A percentile compares a stretch with the other conserved stretches of the same genome.
phyloP scores from a whole-genome alignment of 2,329 filamentous ascomycete species.

The Sporothrix pallida region DNA sequence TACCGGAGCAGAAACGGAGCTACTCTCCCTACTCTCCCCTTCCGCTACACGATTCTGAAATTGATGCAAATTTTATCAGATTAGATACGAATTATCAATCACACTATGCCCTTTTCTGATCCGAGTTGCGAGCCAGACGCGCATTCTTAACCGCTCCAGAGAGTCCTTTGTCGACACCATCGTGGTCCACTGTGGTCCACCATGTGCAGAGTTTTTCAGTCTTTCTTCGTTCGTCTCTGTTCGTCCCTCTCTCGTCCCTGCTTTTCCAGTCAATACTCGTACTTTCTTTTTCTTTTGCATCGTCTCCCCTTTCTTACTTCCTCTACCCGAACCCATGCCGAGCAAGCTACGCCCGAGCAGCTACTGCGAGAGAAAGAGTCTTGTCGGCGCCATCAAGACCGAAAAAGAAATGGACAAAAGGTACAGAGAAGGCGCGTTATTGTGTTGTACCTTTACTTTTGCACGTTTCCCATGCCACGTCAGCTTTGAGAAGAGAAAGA shows the following conservation, averaged over 20 bases:
- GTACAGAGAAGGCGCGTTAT: neutral
- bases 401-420: neutral
- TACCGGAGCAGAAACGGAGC: conserved; percentile 11
- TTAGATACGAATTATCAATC: conserved; percentile 13
- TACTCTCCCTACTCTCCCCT: neutral
- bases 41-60: neutral
- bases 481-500: neutral
- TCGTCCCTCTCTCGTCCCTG: too few relatives aligned
- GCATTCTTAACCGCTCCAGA: neutral
- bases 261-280: neutral
- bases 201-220: conserved; percentile 4
- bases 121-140: neutral
- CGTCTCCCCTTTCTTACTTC: neutral
- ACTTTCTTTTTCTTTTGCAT: neutral
- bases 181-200: conserved; percentile 6
- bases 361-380: neutral
- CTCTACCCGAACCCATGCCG: neutral
- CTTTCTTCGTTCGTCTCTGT: too few relatives aligned
- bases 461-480: neutral
- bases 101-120: neutral
- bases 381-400: too few relatives aligned
- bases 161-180: neutral
- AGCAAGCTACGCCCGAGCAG: neutral
- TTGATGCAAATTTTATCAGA: conserved; percentile 15
- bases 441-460: neutral